Evolutionary conservation across 148 eudicot species (phyloP).

Genomic region (Cornus kousa): DNA sequence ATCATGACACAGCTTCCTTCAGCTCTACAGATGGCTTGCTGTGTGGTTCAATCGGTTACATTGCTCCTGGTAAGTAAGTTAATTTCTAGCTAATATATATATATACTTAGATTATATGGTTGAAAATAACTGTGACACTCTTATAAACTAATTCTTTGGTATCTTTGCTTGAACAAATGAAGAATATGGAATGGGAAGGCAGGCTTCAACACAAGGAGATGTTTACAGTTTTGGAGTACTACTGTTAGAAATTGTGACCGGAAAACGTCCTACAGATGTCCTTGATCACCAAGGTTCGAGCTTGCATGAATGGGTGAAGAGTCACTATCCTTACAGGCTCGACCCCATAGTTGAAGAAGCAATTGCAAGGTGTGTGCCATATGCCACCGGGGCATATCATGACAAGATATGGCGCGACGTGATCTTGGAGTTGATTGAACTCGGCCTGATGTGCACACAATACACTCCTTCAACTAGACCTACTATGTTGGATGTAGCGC

Average conservation of each 20-base stretch:
- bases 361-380: conserved; percentile 29
- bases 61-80: conserved; percentile 66
- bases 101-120: no score
- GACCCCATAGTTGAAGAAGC: conserved; percentile 54
- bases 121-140: no score
- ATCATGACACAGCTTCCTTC: conserved; percentile 34
- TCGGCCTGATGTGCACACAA: conserved; percentile 73
- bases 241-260: conserved; percentile 60
- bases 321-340: conserved; percentile 55
- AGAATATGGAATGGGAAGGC: conserved; percentile 83
- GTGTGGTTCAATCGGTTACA: conserved; percentile 84
- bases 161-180: conserved; percentile 5
- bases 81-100: no score
- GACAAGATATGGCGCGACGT: conserved; percentile 43
- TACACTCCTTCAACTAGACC: conserved; percentile 61
- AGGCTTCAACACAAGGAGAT: conserved; percentile 79
- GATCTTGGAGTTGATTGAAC: conserved; percentile 68
- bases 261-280: conserved; percentile 76
- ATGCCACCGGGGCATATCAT: conserved; percentile 6
- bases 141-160: not conserved
- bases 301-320: conserved; percentile 78
- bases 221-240: conserved; percentile 82
- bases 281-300: conserved; percentile 56
- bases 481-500: conserved; percentile 71
- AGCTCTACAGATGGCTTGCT: conserved; percentile 66